phyloP scores from a whole-genome alignment of 495 filamentous ascomycete genomes.

The Penicillium steckii region DNA sequence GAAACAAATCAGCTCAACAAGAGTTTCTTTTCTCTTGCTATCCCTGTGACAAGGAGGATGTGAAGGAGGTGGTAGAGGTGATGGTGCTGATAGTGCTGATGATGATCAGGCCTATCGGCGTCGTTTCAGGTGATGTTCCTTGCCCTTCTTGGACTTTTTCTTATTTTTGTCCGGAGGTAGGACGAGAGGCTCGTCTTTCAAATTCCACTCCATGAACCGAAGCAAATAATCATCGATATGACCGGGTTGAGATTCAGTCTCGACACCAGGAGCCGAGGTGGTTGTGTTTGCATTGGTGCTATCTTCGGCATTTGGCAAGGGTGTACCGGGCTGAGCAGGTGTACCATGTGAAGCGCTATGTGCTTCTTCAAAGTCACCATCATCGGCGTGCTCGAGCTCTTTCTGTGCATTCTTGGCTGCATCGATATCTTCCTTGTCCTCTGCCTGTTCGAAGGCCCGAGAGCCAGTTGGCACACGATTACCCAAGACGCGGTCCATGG shows the following conservation, averaged over 20 bases:
- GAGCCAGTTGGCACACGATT: constrained; percentile 49
- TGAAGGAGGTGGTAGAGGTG: too few species aligned
- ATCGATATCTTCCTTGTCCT: constrained; percentile 87
- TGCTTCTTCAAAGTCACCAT: constrained; percentile 85
- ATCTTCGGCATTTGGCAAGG: constrained; percentile 18
- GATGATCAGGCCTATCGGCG: too few species aligned
- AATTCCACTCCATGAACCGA: constrained; percentile 69
- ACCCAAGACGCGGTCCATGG: constrained; percentile 85
- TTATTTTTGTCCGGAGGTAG: constrained; percentile 78
- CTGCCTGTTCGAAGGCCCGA: constrained; percentile 78
- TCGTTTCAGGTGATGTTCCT: constrained; percentile 56
- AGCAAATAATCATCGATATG: constrained; percentile 88
- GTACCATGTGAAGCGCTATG: constrained; percentile 49
- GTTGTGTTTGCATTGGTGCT: constrained; percentile 10
- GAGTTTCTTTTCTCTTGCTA: too few species aligned
- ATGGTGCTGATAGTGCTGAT: too few species aligned
- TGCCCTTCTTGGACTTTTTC: constrained; percentile 73
- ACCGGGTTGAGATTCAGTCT: constrained; percentile 42
- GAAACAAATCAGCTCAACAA: background rate
- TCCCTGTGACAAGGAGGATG: too few species aligned
- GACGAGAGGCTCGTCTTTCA: constrained; percentile 75
- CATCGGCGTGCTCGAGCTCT: constrained; percentile 82
- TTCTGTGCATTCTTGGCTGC: constrained; percentile 87
- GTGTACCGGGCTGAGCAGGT: constrained; percentile 33
- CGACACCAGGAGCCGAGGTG: constrained; percentile 21